phyloP scores from a whole-genome alignment of 2,329 filamentous ascomycete genomes.

The Penicillium sp. region DNA sequence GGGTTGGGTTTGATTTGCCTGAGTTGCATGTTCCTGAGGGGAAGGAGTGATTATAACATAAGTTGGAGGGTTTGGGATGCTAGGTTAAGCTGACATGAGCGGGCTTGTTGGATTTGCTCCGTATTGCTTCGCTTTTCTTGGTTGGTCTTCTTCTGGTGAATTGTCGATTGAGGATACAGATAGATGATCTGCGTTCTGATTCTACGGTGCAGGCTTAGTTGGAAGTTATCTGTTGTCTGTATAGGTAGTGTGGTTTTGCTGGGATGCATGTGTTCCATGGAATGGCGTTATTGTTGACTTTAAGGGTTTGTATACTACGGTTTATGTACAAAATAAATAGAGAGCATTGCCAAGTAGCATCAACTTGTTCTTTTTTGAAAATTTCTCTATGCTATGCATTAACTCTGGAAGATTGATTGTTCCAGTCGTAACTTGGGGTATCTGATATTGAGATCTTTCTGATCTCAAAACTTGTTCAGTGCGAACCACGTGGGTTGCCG shows the following conservation, averaged over 20 bases:
- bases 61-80: background rate
- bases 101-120: background rate
- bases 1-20: slow-evolving; percentile 88
- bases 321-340: slow-evolving; percentile 8
- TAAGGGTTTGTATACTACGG: slow-evolving; percentile 8
- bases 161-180: background rate
- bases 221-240: background rate
- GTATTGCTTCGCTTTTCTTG: background rate
- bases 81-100: background rate
- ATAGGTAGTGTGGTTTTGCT: background rate
- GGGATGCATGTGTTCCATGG: slow-evolving; percentile 5
- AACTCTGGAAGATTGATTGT: background rate
- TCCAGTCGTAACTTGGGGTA: background rate
- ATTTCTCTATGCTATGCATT: background rate
- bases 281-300: slow-evolving; percentile 8
- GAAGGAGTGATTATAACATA: slow-evolving; percentile 1
- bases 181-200: background rate
- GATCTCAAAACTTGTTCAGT: background rate
- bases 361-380: background rate
- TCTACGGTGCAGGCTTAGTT: background rate
- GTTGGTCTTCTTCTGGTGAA: background rate
- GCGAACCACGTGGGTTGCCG: background rate
- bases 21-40: slow-evolving; percentile 49
- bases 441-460: background rate
- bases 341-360: background rate